Evolutionary conservation across 108 stramenopile species (phyloP), one percentile per base, ranked within the genome.

Genomic region (Aurantiochytrium sp.): DNA sequence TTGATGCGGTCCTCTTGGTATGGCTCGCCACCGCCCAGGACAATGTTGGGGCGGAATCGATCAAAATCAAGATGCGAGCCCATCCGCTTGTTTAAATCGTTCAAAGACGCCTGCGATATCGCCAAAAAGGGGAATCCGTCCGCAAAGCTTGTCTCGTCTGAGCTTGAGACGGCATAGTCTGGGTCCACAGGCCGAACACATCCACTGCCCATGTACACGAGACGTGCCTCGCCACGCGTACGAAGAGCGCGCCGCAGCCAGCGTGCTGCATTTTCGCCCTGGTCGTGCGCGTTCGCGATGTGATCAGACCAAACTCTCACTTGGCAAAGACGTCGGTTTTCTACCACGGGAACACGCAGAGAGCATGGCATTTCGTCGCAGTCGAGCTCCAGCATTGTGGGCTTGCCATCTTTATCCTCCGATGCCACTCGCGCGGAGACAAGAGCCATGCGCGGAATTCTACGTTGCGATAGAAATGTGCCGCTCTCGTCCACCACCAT

Each of bases 21-120:
- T 4, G 93, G 57, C 2, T 89, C 60, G 58, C 44, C 59, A 21
- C 92, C 93, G 35, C 55, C 58, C 23, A 94, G 90, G 25, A 94
- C 94, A 47, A 94, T 89, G 91, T 94, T 94, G 2, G 94, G 94
- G 4, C 94, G 92, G 60, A 94, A 94, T 29, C 93, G 93, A 23
- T 92, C 92, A 91, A 94, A 93, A 21, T 91, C 64, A 4, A 94
- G 25, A 5, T 91, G 72, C 16, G 43, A 14, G 5, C 23, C 83
- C 35, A 93, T 58, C 35, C 93, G 88, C 18, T 60, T 35, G 87
- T 93, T 94, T 83, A 94, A 55, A 44, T 93, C 93, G 19, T 92
- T 89, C n/a, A 94, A 55, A 19, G 91, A 91, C 43, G 71, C 93
- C 25, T 93, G 89, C 4, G 89, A 87, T 21, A 92, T 60, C 23